Conservation (phyloP, 176 grass and related monocot species). For the Rhynchospora pubera region DNA sequence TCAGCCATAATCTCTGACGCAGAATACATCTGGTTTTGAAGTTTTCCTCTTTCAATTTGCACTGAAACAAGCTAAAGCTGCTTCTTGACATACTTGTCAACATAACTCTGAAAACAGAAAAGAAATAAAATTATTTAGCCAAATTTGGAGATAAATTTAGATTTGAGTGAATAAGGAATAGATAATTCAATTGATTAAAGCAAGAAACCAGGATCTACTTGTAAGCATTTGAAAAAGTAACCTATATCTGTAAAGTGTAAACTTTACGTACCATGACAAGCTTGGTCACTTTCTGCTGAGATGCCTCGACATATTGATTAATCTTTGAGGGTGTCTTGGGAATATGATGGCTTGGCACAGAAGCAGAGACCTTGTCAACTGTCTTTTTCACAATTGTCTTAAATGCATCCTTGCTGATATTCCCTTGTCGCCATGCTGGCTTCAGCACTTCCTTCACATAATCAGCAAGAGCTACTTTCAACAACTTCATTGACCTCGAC, state of each 20-base stretch:
- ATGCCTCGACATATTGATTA: constrained; percentile 72
- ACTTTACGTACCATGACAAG: constrained; percentile 83
- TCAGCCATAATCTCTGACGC: constrained; percentile 6
- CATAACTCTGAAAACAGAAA: constrained; percentile 69
- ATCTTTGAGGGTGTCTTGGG: constrained; percentile 82
- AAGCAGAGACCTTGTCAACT: constrained; percentile 87
- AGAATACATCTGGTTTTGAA: constrained; percentile 5
- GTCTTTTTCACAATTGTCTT: constrained; percentile 98
- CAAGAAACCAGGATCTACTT: constrained; percentile 1
- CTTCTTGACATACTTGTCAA: constrained; percentile 93
- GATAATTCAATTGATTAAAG: constrained; percentile 8
- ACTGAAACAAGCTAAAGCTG: constrained; percentile 32
- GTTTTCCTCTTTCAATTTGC: constrained; percentile 14
- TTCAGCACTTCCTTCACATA: constrained; percentile 97
- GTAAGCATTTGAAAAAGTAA: constrained; percentile 31
- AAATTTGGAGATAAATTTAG: neutral
- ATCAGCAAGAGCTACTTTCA: constrained; percentile 82
- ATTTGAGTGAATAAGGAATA: neutral
- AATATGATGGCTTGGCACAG: constrained; percentile 67
- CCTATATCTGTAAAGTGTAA: constrained; percentile 19
- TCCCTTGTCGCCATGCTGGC: constrained; percentile 93
- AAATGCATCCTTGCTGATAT: constrained; percentile 93
- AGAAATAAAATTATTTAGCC: neutral
- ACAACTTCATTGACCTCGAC: constrained; percentile 79
- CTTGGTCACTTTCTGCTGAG: constrained; percentile 88